Percentiles rank a stretch among this genome's conserved stretches.
These are phyloP conservation scores for Fusarium buharicum DNA, from an alignment of 2,329 filamentous ascomycete genomes.

Conservation along the genomic window DNA sequence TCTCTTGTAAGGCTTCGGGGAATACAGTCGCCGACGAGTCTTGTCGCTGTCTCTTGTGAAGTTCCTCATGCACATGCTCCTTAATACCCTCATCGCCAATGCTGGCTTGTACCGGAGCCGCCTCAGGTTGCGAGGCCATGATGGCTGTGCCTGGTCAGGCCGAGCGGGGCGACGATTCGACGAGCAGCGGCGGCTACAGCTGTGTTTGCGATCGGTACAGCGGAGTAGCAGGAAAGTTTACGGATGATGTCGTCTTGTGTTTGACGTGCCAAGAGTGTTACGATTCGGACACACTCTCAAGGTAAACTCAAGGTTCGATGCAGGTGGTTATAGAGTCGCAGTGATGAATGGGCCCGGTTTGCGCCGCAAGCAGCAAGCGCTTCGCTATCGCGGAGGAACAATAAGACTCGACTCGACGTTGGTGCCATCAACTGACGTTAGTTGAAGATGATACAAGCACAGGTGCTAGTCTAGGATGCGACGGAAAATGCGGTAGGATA, in stretches of 20 bases:
- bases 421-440: constrained; percentile 15
- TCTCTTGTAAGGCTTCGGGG: constrained; percentile 63
- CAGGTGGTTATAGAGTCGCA: constrained; percentile 22
- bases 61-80: constrained; percentile 56
- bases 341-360: constrained; percentile 27
- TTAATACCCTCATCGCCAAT: constrained; percentile 51
- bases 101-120: constrained; percentile 35
- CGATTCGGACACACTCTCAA: background rate
- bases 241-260: background rate
- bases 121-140: constrained; percentile 39
- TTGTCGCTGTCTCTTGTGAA: constrained; percentile 58
- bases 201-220: background rate
- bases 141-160: constrained; percentile 16
- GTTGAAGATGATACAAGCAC: constrained; percentile 13
- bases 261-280: background rate
- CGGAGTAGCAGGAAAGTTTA: background rate
- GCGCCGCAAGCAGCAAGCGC: constrained; percentile 34
- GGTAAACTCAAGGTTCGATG: constrained; percentile 4
- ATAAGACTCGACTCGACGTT: constrained; percentile 26
- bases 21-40: constrained; percentile 54
- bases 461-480: background rate
- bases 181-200: background rate
- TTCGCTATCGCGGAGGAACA: constrained; percentile 30
- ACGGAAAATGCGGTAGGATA: background rate
- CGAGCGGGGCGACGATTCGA: constrained; percentile 22